A percentile compares a stretch with the other conserved stretches of the same genome.
phyloP scores from a whole-genome alignment of 1,284 basidiomycete species.

The Marasmius fiardii region DNA sequence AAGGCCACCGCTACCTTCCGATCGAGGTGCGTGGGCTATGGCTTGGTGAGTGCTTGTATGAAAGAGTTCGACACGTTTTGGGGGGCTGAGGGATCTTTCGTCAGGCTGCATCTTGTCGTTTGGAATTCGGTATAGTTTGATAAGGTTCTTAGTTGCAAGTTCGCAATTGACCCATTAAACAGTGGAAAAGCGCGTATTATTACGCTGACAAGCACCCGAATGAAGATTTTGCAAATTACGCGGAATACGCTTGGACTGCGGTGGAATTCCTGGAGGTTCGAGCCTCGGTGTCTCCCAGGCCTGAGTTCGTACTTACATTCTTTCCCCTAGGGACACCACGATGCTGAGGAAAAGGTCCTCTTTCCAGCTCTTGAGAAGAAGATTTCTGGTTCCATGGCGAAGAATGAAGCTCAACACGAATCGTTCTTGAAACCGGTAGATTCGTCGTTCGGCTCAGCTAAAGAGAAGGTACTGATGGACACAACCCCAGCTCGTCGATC shows the following conservation, averaged over 20 bases:
- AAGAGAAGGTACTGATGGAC: background rate
- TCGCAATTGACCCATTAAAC: background rate
- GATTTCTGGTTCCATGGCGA: slow-evolving; percentile 14
- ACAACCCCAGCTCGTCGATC: slow-evolving; percentile 9
- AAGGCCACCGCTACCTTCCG: slow-evolving; percentile 12
- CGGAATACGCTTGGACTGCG: slow-evolving; percentile 14
- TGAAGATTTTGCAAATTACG: slow-evolving; percentile 16
- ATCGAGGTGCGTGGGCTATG: slow-evolving; percentile 16
- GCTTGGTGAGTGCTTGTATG: slow-evolving; percentile 12
- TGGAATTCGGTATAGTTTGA: slow-evolving; percentile 16
- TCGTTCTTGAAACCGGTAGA: slow-evolving; percentile 15
- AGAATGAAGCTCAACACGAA: slow-evolving; percentile 18
- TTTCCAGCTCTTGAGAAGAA: slow-evolving; percentile 16
- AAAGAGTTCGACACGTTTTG: background rate
- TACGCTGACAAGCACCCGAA: slow-evolving; percentile 17
- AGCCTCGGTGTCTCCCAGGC: background rate
- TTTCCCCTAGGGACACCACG: slow-evolving; percentile 15
- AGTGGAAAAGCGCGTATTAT: slow-evolving; percentile 19
- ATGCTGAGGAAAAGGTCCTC: slow-evolving; percentile 15
- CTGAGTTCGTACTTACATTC: background rate
- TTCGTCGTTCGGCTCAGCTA: background rate
- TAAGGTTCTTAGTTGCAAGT: background rate
- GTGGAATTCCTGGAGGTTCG: slow-evolving; percentile 14
- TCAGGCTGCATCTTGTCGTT: slow-evolving; percentile 18
- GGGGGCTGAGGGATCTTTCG: background rate